These are phyloP conservation scores for Lyophyllum shimeji DNA, from an alignment of 768 basidiomycete genomes.

Conservation along the genomic window DNA sequence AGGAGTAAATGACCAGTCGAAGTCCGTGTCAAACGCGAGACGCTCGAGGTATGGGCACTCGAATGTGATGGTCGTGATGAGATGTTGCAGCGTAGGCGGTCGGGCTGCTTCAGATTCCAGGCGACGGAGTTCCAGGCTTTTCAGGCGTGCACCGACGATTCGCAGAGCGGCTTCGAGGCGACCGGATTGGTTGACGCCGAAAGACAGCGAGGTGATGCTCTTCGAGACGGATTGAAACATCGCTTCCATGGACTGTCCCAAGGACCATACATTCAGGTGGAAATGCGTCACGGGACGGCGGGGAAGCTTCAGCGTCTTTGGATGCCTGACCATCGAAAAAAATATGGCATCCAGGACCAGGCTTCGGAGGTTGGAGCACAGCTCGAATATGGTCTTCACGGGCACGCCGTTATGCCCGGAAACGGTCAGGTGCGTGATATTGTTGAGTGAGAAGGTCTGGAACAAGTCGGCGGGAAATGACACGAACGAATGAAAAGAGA, in stretches of 20 bases:
- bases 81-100: neutral
- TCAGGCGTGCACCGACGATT: neutral
- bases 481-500: neutral
- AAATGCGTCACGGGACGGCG: neutral
- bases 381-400: neutral
- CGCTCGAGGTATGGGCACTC: neutral
- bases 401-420: neutral
- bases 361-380: neutral
- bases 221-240: neutral
- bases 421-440: neutral
- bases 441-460: neutral
- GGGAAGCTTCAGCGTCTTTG: neutral
- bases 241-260: neutral
- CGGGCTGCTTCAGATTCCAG: neutral
- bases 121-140: neutral
- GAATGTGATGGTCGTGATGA: neutral
- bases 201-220: neutral
- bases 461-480: neutral
- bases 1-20: neutral
- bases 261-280: neutral
- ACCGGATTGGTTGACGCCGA: neutral
- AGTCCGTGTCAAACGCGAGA: neutral
- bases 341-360: neutral
- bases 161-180: neutral
- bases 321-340: neutral